phyloP scores from a whole-genome alignment of 192 early-diverging fungal genomes.

The Cladochytrium replicatum region DNA sequence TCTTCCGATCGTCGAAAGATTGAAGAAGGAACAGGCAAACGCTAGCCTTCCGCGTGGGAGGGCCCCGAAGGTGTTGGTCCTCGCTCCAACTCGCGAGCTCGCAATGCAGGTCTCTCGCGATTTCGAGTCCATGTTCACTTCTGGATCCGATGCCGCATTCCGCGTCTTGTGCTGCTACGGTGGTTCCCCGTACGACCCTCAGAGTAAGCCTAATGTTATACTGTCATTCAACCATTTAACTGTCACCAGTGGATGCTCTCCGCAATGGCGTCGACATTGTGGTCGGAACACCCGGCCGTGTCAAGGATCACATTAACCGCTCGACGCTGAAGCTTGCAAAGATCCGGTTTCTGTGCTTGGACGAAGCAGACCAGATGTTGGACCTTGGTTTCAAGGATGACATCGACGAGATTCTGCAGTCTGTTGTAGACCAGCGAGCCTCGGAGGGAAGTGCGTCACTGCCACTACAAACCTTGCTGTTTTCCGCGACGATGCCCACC shows the following conservation, averaged over 20 bases:
- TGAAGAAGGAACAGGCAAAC: constrained; percentile 17
- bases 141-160: constrained; percentile 44
- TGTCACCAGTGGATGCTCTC: background rate
- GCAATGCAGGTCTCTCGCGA: constrained; percentile 47
- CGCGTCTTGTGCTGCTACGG: constrained; percentile 72
- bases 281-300: constrained; percentile 90
- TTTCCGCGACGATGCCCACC: constrained; percentile 74
- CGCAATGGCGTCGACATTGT: constrained; percentile 67
- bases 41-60: constrained; percentile 22
- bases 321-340: constrained; percentile 62
- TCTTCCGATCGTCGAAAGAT: constrained; percentile 66
- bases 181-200: constrained; percentile 67
- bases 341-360: constrained; percentile 42
- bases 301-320: constrained; percentile 72
- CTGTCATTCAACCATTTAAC: background rate
- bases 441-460: constrained; percentile 14
- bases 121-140: constrained; percentile 48
- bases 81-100: constrained; percentile 88
- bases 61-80: constrained; percentile 56
- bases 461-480: constrained; percentile 62
- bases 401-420: constrained; percentile 68
- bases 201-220: constrained; percentile 23
- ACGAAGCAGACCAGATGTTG: constrained; percentile 80
- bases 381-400: constrained; percentile 74
- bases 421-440: constrained; percentile 69